Evolutionary conservation across 169 alveolate species (phyloP).

Genomic region (Fabrea salina): DNA sequence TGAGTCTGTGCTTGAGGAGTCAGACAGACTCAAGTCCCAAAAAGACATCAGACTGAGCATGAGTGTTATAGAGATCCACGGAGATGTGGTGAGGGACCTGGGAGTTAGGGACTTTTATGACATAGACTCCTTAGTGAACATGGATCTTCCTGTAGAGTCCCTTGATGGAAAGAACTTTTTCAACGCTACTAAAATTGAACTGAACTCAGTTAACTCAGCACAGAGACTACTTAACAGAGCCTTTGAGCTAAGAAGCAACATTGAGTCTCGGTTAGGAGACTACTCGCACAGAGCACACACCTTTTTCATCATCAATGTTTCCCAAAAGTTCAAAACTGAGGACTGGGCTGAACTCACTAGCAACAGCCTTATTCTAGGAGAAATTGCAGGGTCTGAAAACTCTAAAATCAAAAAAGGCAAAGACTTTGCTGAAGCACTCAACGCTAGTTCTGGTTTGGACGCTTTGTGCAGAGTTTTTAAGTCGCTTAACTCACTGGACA

Average conservation of each 20-base stretch:
- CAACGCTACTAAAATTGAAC: not conserved
- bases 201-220: not conserved
- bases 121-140: not conserved
- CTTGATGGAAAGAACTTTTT: not conserved
- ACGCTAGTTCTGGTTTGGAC: not conserved
- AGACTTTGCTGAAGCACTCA: not conserved
- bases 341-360: constrained; percentile 33
- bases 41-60: constrained; percentile 31
- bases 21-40: not conserved
- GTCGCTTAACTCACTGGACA: not conserved
- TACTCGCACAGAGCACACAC: not conserved
- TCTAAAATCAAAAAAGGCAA: not conserved
- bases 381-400: constrained; percentile 54
- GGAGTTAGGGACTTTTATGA: not conserved
- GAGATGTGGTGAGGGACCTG: constrained; percentile 31
- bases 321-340: constrained; percentile 36
- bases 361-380: constrained; percentile 38
- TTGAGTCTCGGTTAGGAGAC: not conserved
- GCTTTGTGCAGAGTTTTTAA: constrained; percentile 17
- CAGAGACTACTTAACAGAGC: not conserved
- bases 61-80: constrained; percentile 24
- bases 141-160: not conserved
- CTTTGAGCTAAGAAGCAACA: not conserved
- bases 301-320: constrained; percentile 35
- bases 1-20: constrained; percentile 21